These are phyloP conservation scores for Metarhizium sp. DNA, from an alignment of 2,329 filamentous ascomycete species.

Conservation along the genomic window DNA sequence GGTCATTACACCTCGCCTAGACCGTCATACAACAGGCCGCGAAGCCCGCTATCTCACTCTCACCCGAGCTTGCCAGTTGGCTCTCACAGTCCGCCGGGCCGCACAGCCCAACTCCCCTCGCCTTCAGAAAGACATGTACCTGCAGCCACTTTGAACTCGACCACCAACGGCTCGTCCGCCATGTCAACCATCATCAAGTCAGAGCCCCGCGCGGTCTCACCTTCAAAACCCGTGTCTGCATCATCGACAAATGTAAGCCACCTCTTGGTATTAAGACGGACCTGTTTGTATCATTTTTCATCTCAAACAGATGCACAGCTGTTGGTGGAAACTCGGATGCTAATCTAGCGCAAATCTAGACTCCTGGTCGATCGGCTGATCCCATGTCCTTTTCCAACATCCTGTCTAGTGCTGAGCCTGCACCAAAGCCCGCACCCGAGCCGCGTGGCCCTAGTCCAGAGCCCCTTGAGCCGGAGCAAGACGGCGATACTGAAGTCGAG, in stretches of 20 bases:
- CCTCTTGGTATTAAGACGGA: slow-evolving; percentile 13
- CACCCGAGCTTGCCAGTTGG: slow-evolving; percentile 34
- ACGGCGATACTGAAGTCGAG: slow-evolving; percentile 22
- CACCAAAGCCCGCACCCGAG: slow-evolving; percentile 37
- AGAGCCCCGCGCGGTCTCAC: slow-evolving; percentile 31
- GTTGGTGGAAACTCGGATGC: neutral
- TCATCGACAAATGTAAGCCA: slow-evolving; percentile 26
- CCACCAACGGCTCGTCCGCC: slow-evolving; percentile 29
- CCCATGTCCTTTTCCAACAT: slow-evolving; percentile 97
- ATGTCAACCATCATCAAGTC: slow-evolving; percentile 27
- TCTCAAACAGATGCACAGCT: neutral
- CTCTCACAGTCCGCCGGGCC: slow-evolving; percentile 33
- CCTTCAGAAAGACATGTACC: slow-evolving; percentile 37
- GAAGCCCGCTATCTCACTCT: slow-evolving; percentile 41
- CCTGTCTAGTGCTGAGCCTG: slow-evolving; percentile 68
- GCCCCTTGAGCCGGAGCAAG: slow-evolving; percentile 12
- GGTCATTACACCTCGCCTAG: slow-evolving; percentile 40
- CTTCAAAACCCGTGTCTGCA: slow-evolving; percentile 25
- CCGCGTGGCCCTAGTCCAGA: slow-evolving; percentile 31
- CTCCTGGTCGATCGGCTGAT: slow-evolving; percentile 65
- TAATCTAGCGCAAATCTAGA: slow-evolving; percentile 33
- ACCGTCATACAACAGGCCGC: slow-evolving; percentile 32
- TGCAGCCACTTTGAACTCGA: slow-evolving; percentile 25
- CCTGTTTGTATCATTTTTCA: slow-evolving; percentile 9
- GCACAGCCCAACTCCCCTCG: slow-evolving; percentile 34